phyloP scores from a whole-genome alignment of 2,329 filamentous ascomycete species.

The Sclerotinia borealis region DNA sequence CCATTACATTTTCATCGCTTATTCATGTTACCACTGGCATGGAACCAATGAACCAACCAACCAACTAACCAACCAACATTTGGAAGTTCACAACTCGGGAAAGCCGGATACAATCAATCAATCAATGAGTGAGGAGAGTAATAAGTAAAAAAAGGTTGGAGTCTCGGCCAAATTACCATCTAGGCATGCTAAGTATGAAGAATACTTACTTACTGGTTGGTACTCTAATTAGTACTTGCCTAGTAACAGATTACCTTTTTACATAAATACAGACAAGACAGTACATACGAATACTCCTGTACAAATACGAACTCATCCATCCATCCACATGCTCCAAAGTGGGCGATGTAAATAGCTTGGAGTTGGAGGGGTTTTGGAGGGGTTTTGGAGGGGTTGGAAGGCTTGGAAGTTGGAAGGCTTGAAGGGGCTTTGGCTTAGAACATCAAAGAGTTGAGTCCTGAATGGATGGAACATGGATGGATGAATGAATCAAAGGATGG shows the following conservation, averaged over 20 bases:
- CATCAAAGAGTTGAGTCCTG: neutral
- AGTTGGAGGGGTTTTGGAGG: neutral
- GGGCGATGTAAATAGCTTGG: too few relatives aligned
- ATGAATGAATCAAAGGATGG: neutral
- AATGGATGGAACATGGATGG: too few relatives aligned
- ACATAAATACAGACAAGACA: neutral
- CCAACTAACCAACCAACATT: neutral
- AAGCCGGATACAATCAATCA: neutral
- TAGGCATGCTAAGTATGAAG: neutral
- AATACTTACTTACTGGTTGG: neutral
- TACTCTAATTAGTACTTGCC: too few relatives aligned
- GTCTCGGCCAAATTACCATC: neutral
- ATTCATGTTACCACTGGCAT: neutral
- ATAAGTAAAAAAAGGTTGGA: neutral
- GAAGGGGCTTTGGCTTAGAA: neutral
- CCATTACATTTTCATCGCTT: neutral
- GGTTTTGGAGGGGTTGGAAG: neutral
- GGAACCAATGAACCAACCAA: neutral
- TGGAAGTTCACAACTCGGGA: neutral
- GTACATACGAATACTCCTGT: too few relatives aligned
- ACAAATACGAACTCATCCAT: neutral
- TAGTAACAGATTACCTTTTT: too few relatives aligned
- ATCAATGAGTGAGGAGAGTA: neutral
- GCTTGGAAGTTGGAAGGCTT: constrained; percentile 1
- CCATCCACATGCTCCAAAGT: neutral